These are phyloP conservation scores for Pisolithus orientalis DNA, from an alignment of 768 basidiomycete species.

Conservation along the genomic window DNA sequence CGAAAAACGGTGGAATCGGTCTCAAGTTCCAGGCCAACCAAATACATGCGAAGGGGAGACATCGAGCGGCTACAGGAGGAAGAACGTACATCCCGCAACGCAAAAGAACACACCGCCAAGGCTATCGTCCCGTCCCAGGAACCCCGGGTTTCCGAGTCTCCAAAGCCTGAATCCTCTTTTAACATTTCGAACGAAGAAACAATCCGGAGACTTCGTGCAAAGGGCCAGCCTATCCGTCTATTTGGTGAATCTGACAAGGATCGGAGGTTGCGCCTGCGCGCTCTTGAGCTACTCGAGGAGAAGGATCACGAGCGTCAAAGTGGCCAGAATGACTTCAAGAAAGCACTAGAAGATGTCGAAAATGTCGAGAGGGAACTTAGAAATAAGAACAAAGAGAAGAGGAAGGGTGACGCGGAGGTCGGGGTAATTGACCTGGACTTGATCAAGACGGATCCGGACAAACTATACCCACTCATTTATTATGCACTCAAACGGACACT, in stretches of 20 bases:
- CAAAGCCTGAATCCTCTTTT: conserved; percentile 43
- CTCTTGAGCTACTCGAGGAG: conserved; percentile 93
- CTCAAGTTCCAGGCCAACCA: conserved; percentile 47
- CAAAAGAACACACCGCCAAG: conserved; percentile 28
- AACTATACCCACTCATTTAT: conserved; percentile 94
- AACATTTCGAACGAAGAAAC: conserved; percentile 94
- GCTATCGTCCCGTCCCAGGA: conserved; percentile 34
- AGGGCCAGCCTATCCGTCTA: conserved; percentile 90
- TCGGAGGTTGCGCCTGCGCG: conserved; percentile 79
- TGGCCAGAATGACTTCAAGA: conserved; percentile 94
- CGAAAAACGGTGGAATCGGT: conserved; percentile 65
- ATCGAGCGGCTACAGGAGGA: conserved; percentile 63
- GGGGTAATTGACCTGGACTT: conserved; percentile 74
- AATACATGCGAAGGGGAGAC: conserved; percentile 92
- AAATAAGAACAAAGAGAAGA: conserved; percentile 52
- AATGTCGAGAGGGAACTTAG: conserved; percentile 63
- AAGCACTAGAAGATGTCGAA: conserved; percentile 82
- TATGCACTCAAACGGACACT: conserved; percentile 88
- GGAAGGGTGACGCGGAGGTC: conserved; percentile 51
- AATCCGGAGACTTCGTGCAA: conserved; percentile 77
- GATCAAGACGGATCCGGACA: conserved; percentile 88
- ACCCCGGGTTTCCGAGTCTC: conserved; percentile 34
- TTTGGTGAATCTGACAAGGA: conserved; percentile 97
- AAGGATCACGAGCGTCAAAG: conserved; percentile 72
- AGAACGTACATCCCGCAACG: conserved; percentile 27